A percentile compares a stretch with the other conserved stretches of the same genome.
These are phyloP conservation scores for Annulohypoxylon stygium DNA, from an alignment of 495 filamentous ascomycete species.

Conservation along the genomic window DNA sequence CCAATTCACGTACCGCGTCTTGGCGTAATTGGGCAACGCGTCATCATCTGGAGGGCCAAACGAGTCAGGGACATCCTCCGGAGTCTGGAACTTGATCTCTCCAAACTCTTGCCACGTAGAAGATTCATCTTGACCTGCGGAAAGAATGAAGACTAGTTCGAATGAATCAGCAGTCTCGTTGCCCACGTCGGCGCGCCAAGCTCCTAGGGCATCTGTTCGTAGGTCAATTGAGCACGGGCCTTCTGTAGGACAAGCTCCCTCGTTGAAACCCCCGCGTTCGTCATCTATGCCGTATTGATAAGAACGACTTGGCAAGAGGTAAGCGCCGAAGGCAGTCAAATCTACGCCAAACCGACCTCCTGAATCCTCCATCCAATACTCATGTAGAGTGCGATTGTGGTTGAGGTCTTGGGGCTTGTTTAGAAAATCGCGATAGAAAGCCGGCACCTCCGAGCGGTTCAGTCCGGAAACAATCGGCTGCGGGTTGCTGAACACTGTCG, in stretches of 20 bases:
- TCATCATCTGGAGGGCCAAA: conserved; percentile 56
- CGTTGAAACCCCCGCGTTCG: conserved; percentile 50
- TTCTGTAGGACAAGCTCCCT: conserved; percentile 52
- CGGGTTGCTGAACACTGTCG: conserved; percentile 59
- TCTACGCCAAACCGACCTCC: conserved; percentile 59
- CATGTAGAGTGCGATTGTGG: conserved; percentile 57
- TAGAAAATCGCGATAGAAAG: conserved; percentile 57
- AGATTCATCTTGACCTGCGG: conserved; percentile 59
- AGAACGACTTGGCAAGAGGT: conserved; percentile 51
- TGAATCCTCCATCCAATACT: conserved; percentile 63
- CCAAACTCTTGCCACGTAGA: conserved; percentile 63
- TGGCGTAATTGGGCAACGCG: conserved; percentile 52
- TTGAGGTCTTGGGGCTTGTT: conserved; percentile 58
- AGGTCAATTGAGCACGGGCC: conserved; percentile 53
- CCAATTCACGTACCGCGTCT: conserved; percentile 59
- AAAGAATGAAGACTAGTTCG: conserved; percentile 59
- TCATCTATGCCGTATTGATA: conserved; percentile 57
- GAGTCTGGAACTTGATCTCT: conserved; percentile 56
- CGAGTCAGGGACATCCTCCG: conserved; percentile 54
- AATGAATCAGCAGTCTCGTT: conserved; percentile 51
- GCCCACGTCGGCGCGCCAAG: conserved; percentile 57
- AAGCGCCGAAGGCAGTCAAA: conserved; percentile 59
- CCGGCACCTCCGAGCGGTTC: conserved; percentile 53
- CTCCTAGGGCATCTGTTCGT: conserved; percentile 56
- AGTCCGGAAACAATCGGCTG: conserved; percentile 46